A percentile compares a stretch with the other conserved stretches of the same genome.
phyloP scores from a whole-genome alignment of 495 filamentous ascomycete species.

The Astrothelium macrocarpum region DNA sequence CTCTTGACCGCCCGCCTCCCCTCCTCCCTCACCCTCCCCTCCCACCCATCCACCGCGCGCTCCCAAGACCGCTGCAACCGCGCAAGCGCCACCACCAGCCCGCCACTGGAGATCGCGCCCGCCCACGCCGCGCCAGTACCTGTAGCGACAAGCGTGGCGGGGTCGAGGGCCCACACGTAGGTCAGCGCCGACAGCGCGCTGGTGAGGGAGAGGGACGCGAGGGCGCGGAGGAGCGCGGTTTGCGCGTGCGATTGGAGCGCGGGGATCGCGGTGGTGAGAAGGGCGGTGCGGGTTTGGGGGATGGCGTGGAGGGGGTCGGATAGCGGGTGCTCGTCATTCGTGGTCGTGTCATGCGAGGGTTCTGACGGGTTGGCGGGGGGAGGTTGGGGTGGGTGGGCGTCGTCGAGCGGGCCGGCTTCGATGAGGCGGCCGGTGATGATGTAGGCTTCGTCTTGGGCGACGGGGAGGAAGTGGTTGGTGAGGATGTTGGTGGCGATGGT shows the following conservation, averaged over 20 bases:
- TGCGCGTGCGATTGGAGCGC: conserved; percentile 73
- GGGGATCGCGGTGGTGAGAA: conserved; percentile 57
- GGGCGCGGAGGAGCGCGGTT: conserved; percentile 62
- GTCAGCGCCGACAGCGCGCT: conserved; percentile 57
- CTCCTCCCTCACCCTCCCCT: conserved; percentile 67
- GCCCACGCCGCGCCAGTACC: conserved; percentile 35
- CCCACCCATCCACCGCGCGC: conserved; percentile 56
- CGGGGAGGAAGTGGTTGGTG: conserved; percentile 57
- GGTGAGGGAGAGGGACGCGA: conserved; percentile 53
- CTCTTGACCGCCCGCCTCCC: conserved; percentile 62
- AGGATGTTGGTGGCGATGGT: conserved; percentile 72
- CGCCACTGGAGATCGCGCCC: conserved; percentile 68
- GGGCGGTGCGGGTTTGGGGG: conserved; percentile 43
- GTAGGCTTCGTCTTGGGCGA: conserved; percentile 63
- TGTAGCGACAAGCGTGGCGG: conserved; percentile 46
- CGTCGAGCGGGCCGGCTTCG: conserved; percentile 50
- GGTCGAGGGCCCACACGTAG: conserved; percentile 50
- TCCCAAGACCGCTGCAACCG: conserved; percentile 77
- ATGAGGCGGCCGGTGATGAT: conserved; percentile 73
- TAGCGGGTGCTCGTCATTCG: conserved; percentile 14
- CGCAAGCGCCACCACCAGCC: conserved; percentile 60
- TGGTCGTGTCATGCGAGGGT: background rate
- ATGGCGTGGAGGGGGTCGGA: conserved; percentile 40
- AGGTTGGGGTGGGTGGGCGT: conserved; percentile 10
- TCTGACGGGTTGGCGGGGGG: conserved; percentile 9